These are phyloP conservation scores for Sporothrix pseudoabietina DNA, from an alignment of 2,329 filamentous ascomycete genomes.

Conservation along the genomic window DNA sequence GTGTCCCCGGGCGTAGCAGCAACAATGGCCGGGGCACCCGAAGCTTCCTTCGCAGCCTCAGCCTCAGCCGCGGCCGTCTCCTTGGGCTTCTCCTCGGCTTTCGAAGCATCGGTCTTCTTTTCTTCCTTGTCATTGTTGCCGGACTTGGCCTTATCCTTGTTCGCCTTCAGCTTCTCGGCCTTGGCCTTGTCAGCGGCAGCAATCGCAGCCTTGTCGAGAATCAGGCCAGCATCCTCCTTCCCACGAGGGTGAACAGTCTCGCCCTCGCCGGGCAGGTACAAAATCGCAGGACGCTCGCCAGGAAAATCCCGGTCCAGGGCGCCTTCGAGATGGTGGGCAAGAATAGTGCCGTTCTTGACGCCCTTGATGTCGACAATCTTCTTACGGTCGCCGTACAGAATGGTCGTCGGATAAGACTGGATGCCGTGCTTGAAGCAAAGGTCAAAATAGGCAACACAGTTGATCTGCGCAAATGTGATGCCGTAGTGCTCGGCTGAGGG, in stretches of 20 bases:
- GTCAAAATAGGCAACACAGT: constrained; percentile 83
- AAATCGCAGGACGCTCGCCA: constrained; percentile 69
- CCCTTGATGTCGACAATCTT: constrained; percentile 65
- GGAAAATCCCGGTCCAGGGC: constrained; percentile 61
- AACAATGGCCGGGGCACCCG: neutral
- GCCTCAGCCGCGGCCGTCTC: constrained; percentile 42
- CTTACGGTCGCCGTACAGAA: constrained; percentile 78
- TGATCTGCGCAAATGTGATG: constrained; percentile 82
- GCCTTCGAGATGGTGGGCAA: constrained; percentile 52
- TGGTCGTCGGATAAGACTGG: constrained; percentile 71
- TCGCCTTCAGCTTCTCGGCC: constrained; percentile 22
- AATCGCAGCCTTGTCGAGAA: constrained; percentile 31
- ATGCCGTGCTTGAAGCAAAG: constrained; percentile 71
- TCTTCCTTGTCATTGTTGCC: neutral
- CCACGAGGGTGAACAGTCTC: constrained; percentile 49
- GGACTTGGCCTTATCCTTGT: constrained; percentile 2
- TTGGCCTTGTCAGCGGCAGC: constrained; percentile 23
- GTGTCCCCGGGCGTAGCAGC: neutral
- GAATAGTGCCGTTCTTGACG: constrained; percentile 63
- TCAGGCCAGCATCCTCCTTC: constrained; percentile 37
- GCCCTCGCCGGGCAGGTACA: constrained; percentile 72
- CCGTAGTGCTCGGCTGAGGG: constrained; percentile 81
- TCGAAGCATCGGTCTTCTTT: neutral
- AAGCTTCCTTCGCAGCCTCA: neutral
- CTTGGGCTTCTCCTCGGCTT: constrained; percentile 1